These are phyloP conservation scores for Crepidotus variabilis DNA, from an alignment of 768 basidiomycete genomes.

Conservation along the genomic window DNA sequence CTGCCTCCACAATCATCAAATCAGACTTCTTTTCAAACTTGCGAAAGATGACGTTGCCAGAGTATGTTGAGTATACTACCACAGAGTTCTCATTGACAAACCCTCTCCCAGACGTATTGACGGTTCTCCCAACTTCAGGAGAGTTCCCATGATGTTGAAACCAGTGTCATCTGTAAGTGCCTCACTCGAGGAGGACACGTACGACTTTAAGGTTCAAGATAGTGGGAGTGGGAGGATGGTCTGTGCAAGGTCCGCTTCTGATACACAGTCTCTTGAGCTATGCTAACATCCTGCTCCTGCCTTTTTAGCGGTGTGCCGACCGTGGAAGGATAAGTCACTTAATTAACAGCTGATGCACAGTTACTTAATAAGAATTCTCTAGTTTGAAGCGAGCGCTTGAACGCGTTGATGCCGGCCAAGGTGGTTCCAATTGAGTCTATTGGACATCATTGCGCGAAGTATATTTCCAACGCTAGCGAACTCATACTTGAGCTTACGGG, in stretches of 20 bases:
- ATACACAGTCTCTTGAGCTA: neutral
- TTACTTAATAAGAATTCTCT: neutral
- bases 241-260: constrained; percentile 66
- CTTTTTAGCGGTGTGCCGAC: constrained; percentile 90
- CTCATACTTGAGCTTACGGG: constrained; percentile 4
- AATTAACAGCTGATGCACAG: neutral
- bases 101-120: constrained; percentile 65
- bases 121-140: constrained; percentile 91
- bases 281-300: neutral
- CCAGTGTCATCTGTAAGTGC: constrained; percentile 24
- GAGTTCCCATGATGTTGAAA: constrained; percentile 62
- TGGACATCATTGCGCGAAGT: constrained; percentile 98
- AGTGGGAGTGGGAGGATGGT: constrained; percentile 65
- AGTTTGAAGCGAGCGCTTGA: constrained; percentile 77
- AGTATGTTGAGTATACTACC: constrained; percentile 41
- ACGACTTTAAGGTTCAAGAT: constrained; percentile 35
- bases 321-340: constrained; percentile 62
- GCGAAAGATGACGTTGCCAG: constrained; percentile 95
- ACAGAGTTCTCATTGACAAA: neutral
- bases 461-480: constrained; percentile 7
- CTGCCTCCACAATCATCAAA: constrained; percentile 91
- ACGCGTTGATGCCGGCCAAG: constrained; percentile 76
- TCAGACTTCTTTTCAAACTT: constrained; percentile 91
- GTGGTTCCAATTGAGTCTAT: constrained; percentile 70
- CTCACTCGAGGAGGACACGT: constrained; percentile 15